Evolutionary conservation across 768 basidiomycete species (phyloP).

Genomic region (Suillus discolor): DNA sequence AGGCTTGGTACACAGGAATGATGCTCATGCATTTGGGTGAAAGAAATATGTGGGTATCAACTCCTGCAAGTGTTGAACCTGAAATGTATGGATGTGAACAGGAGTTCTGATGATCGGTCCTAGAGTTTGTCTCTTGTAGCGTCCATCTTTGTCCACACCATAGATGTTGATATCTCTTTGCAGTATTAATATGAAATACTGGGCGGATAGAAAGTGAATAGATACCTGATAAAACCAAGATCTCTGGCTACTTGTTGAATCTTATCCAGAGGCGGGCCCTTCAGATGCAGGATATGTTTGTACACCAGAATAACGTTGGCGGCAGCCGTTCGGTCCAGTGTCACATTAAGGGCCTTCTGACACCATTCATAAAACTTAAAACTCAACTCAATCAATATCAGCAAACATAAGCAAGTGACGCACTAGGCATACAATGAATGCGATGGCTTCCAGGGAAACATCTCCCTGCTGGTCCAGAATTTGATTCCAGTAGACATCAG

Average conservation of each 20-base stretch:
- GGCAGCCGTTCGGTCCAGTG: neutral
- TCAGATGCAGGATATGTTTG: neutral
- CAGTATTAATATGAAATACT: no score
- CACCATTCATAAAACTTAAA: neutral
- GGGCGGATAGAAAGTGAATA: neutral
- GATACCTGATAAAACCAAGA: neutral
- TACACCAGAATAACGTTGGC: neutral
- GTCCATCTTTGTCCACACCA: no score
- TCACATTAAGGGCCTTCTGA: neutral
- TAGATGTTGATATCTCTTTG: no score
- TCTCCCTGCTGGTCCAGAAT: neutral
- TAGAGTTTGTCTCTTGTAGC: no score
- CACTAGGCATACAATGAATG: neutral
- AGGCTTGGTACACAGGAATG: no score
- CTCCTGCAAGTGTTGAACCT: no score
- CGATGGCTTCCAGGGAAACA: neutral
- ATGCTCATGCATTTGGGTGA: no score
- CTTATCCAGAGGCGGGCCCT: neutral
- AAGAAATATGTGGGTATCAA: no score
- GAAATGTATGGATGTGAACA: no score
- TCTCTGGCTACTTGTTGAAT: neutral
- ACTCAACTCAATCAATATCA: neutral
- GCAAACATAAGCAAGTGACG: neutral
- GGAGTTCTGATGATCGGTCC: no score
- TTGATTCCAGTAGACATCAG: neutral